These are phyloP conservation scores for Papiliotrema nemorosa DNA, from an alignment of 1,284 basidiomycete genomes.

Conservation along the genomic window DNA sequence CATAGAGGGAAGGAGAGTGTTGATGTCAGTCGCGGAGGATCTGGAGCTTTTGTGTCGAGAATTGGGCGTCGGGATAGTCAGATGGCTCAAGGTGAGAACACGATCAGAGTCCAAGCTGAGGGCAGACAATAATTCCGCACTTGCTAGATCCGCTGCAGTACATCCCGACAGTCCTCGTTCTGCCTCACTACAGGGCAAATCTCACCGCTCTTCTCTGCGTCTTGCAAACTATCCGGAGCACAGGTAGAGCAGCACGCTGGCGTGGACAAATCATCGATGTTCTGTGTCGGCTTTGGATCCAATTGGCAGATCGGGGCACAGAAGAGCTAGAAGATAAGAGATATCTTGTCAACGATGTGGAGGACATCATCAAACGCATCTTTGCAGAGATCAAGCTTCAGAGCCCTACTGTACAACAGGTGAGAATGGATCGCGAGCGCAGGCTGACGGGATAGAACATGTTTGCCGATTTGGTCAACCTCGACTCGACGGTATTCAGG, in stretches of 20 bases:
- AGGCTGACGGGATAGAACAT: not conserved
- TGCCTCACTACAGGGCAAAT: conserved; percentile 36
- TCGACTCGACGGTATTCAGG: too few species aligned
- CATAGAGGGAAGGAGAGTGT: conserved; percentile 29
- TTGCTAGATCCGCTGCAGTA: conserved; percentile 42
- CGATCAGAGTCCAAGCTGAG: not conserved
- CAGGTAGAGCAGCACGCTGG: conserved; percentile 38
- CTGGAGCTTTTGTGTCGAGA: conserved; percentile 31
- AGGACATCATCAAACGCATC: conserved; percentile 1
- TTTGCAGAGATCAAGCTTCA: conserved; percentile 10
- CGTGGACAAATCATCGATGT: conserved; percentile 46
- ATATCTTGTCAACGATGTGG: conserved; percentile 1
- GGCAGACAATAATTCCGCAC: conserved; percentile 40
- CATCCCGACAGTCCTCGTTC: conserved; percentile 27
- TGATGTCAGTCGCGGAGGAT: conserved; percentile 31
- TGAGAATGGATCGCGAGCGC: conserved; percentile 1
- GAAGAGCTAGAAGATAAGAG: not conserved
- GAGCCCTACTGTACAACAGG: conserved; percentile 11
- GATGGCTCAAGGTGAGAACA: conserved; percentile 49
- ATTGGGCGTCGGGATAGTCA: conserved; percentile 32
- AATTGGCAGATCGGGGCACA: conserved; percentile 23
- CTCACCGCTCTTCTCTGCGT: conserved; percentile 33
- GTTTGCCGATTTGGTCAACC: not conserved
- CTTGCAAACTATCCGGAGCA: conserved; percentile 19
- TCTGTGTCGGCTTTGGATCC: conserved; percentile 30